A percentile compares a stretch with the other conserved stretches of the same genome.
Conservation (phyloP, 805 yeast species). For the Candida silvicultrix region DNA sequence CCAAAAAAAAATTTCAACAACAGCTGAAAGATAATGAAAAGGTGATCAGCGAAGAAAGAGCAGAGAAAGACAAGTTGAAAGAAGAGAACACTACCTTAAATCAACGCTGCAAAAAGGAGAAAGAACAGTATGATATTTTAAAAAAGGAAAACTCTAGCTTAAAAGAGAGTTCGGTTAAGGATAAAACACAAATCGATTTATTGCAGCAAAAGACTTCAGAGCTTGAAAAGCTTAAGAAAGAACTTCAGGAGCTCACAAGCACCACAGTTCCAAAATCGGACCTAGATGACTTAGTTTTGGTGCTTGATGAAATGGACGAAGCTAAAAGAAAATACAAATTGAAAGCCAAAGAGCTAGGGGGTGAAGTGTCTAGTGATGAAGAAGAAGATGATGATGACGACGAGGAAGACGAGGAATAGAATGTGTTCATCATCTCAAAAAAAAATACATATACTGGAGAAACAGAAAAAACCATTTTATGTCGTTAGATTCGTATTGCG, state of each 20-base stretch:
- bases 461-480: too few species aligned
- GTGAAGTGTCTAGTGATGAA: slow-evolving; percentile 63
- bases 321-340: slow-evolving; percentile 51
- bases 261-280: slow-evolving; percentile 42
- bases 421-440: neutral
- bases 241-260: slow-evolving; percentile 11
- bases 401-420: slow-evolving; percentile 18
- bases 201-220: slow-evolving; percentile 1
- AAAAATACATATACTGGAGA: too few species aligned
- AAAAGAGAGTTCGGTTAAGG: neutral
- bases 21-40: neutral
- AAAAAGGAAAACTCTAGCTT: slow-evolving; percentile 2
- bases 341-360: slow-evolving; percentile 45
- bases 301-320: slow-evolving; percentile 75
- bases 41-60: neutral
- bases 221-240: slow-evolving; percentile 15
- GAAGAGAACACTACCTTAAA: too few species aligned
- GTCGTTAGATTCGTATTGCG: neutral
- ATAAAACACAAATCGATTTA: neutral
- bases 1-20: neutral
- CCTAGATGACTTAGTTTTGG: slow-evolving; percentile 67
- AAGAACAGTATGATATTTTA: neutral
- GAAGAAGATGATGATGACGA: slow-evolving; percentile 60
- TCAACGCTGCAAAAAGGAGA: neutral
- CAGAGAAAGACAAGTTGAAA: neutral